phyloP scores from a whole-genome alignment of 768 basidiomycete species.

The Kwoniella heveanensis region DNA sequence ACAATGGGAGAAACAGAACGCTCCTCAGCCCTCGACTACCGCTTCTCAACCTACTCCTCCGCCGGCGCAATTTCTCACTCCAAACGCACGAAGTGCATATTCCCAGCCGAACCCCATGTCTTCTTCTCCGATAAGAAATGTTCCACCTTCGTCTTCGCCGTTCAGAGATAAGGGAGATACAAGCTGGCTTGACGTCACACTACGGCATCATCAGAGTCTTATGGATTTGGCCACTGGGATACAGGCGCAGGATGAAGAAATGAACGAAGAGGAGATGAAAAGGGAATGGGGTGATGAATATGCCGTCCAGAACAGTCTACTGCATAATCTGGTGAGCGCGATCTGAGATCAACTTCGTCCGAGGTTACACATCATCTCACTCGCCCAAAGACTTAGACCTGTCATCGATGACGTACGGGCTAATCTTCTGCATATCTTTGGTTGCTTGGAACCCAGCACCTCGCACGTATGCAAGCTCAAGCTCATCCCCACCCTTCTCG shows the following conservation, averaged over 20 bases:
- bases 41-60: constrained; percentile 15
- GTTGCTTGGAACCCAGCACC: constrained; percentile 1
- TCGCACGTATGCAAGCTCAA: constrained; percentile 8
- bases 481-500: background rate
- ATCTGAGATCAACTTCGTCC: too few species aligned
- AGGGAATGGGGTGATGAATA: constrained; percentile 48
- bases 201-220: background rate
- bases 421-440: background rate
- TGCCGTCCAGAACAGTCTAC: constrained; percentile 37
- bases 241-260: constrained; percentile 3
- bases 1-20: constrained; percentile 36
- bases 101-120: constrained; percentile 38
- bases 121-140: constrained; percentile 43
- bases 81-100: constrained; percentile 1
- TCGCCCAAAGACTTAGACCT: background rate
- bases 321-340: constrained; percentile 42
- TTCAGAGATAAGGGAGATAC: constrained; percentile 25
- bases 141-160: constrained; percentile 36
- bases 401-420: too few species aligned
- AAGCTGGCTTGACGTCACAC: background rate
- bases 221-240: constrained; percentile 5
- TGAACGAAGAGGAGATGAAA: constrained; percentile 40
- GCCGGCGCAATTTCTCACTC: constrained; percentile 9
- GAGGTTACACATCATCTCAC: too few species aligned
- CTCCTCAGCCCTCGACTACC: constrained; percentile 3